Evolutionary conservation across 2,329 filamentous ascomycete genomes (phyloP), one percentile per base, ranked within the genome.

Genomic region (Thielaviopsis musarum): DNA sequence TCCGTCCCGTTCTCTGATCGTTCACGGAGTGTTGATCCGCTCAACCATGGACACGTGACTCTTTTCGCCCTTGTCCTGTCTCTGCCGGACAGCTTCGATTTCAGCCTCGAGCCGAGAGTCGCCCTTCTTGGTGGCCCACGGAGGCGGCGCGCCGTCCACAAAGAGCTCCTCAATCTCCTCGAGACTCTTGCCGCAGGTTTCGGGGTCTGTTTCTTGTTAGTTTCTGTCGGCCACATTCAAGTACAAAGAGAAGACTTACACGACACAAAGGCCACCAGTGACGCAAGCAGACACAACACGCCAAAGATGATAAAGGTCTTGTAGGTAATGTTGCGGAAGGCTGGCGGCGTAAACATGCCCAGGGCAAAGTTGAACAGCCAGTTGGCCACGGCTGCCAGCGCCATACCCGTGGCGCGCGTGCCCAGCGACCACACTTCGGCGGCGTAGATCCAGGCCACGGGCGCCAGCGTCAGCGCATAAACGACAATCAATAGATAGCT

Each of bases 391-490:
- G 79, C 76, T 0, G 80, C 73, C 51, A 83, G 70, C 22, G 76
- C 75, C 73, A 83, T 82, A 21, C 80, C 80, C 2, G 74, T 78
- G 2, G 80, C 80, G 38, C 81, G 76, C 0, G 79, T 81, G 61
- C 80, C 78, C 2, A 83, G 72, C 0, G 79, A 80, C 77, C 78
- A 84, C 2, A 83, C 77, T 68, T 86, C 83, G 17, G 80, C 78
- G 0, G 79, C 78, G 64, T 86, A 85, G 52, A 84, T 76, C 82
- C 82, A 85, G 58, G 77, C 79, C 2, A 83, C 78, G 0, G 81
- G 81, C 0, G 80, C 82, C 19, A 82, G 74, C 0, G 81, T 84
- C n/a, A 83, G 71, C 1, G 79, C 77, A 66, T 85, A 85, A 63
- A 82, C 73, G 64, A 83, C 75, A 65, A 84, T 79, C 61, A 85